These are phyloP conservation scores for Schizothecium vesticola DNA, from an alignment of 495 filamentous ascomycete species.

Conservation along the genomic window DNA sequence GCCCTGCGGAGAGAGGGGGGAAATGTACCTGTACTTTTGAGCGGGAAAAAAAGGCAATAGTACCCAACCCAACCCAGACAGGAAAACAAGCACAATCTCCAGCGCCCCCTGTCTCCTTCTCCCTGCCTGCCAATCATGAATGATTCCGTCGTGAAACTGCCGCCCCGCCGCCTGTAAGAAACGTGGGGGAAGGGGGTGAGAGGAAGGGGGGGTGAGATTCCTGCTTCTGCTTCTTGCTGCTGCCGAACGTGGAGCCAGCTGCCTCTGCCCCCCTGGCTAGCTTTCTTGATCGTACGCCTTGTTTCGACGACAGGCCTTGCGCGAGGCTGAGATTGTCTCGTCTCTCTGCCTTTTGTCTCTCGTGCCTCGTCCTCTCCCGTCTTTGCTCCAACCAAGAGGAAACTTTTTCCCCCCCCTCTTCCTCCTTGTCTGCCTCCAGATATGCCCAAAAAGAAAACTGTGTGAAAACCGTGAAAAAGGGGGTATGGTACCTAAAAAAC, in stretches of 20 bases:
- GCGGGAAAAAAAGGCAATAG: not conserved
- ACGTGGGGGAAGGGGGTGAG: not conserved
- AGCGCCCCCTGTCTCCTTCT: slow-evolving; percentile 14
- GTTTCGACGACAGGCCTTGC: slow-evolving; percentile 26
- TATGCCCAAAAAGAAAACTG: not conserved
- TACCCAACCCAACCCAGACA: not conserved
- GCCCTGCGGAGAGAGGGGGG: slow-evolving; percentile 16
- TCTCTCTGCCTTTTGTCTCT: not conserved
- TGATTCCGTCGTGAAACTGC: slow-evolving; percentile 40
- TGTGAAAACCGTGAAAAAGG: not conserved
- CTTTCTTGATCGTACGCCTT: slow-evolving; percentile 13
- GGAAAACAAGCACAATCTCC: slow-evolving; percentile 17
- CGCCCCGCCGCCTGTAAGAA: slow-evolving; percentile 9
- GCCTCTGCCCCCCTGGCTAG: slow-evolving; percentile 9
- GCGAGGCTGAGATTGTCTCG: slow-evolving; percentile 18
- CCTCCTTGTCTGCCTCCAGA: not conserved
- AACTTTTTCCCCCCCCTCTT: not conserved
- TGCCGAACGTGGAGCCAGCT: slow-evolving; percentile 3
- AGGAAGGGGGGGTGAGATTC: slow-evolving; percentile 24
- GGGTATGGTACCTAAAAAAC: slow-evolving; percentile 12
- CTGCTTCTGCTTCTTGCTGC: not conserved
- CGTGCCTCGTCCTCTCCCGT: slow-evolving; percentile 1
- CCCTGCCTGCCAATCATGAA: slow-evolving; percentile 41
- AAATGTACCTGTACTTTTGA: slow-evolving; percentile 30
- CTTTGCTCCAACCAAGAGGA: not conserved